These are phyloP conservation scores for Cordyceps fumosorosea DNA, from an alignment of 2,329 filamentous ascomycete genomes.

Conservation along the genomic window DNA sequence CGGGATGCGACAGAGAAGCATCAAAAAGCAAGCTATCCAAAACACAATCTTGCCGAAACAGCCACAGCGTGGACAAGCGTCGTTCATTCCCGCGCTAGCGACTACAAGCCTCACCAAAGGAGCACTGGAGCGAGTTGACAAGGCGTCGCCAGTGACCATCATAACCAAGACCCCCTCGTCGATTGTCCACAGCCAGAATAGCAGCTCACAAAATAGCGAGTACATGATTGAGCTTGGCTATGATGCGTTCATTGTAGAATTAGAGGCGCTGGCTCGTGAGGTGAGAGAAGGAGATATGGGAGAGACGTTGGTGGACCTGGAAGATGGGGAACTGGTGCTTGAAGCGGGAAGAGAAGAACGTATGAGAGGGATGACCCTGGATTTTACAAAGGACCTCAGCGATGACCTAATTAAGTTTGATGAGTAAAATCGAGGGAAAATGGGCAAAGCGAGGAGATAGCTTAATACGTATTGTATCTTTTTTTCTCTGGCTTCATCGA, in stretches of 20 bases:
- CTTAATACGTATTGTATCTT: too few relatives aligned
- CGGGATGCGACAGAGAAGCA: background rate
- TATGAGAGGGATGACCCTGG: too few relatives aligned
- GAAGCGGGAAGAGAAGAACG: too few relatives aligned
- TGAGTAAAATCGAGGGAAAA: too few relatives aligned
- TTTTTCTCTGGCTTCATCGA: too few relatives aligned
- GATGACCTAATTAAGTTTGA: too few relatives aligned
- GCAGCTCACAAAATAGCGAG: constrained; percentile 15
- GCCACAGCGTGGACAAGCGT: too few relatives aligned
- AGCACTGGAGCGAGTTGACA: background rate
- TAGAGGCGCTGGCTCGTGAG: constrained; percentile 17
- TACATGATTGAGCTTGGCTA: constrained; percentile 5
- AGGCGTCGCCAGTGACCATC: background rate
- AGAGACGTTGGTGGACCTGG: background rate
- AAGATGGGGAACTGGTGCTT: too few relatives aligned
- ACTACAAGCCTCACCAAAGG: background rate
- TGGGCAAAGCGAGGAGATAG: too few relatives aligned
- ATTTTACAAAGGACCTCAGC: too few relatives aligned
- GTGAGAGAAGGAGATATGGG: constrained; percentile 44
- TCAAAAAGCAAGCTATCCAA: background rate
- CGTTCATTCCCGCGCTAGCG: background rate
- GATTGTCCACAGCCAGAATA: constrained; percentile 20
- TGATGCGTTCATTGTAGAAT: background rate
- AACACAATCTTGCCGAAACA: too few relatives aligned
- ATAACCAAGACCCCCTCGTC: constrained; percentile 4